Evolutionary conservation across 176 grass and related monocot genomes (phyloP).

Genomic region (Thalia dealbata): DNA sequence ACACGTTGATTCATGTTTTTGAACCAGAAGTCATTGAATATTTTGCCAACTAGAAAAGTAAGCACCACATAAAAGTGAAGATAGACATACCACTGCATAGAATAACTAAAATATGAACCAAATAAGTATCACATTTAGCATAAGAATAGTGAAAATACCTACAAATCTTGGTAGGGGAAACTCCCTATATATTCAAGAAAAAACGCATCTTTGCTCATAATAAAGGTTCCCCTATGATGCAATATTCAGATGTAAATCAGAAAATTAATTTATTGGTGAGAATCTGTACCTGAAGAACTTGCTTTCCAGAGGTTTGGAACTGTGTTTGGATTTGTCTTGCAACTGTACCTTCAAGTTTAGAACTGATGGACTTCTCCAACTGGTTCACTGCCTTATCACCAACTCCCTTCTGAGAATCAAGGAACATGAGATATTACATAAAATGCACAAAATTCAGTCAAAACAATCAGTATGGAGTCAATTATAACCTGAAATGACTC

Average conservation of each 20-base stretch:
- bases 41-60: background rate
- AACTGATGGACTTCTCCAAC: slow-evolving; percentile 68
- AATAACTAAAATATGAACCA: background rate
- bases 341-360: slow-evolving; percentile 65
- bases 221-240: background rate
- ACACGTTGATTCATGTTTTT: background rate
- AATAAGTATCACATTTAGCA: background rate
- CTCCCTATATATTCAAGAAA: background rate
- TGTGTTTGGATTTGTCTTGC: slow-evolving; percentile 81
- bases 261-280: background rate
- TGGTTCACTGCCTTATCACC: slow-evolving; percentile 80
- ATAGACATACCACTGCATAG: background rate
- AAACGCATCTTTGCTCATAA: background rate
- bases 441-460: background rate
- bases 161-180: background rate
- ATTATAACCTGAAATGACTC: slow-evolving; percentile 78
- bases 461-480: slow-evolving; percentile 4
- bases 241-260: background rate
- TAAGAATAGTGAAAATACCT: background rate
- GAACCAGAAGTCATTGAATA: background rate
- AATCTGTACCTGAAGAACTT: slow-evolving; percentile 63
- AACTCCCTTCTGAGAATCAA: slow-evolving; percentile 51
- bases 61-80: background rate
- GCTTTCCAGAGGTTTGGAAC: slow-evolving; percentile 67
- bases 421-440: background rate